phyloP scores from a whole-genome alignment of 2,329 filamentous ascomycete species.

The Fusarium nanum region DNA sequence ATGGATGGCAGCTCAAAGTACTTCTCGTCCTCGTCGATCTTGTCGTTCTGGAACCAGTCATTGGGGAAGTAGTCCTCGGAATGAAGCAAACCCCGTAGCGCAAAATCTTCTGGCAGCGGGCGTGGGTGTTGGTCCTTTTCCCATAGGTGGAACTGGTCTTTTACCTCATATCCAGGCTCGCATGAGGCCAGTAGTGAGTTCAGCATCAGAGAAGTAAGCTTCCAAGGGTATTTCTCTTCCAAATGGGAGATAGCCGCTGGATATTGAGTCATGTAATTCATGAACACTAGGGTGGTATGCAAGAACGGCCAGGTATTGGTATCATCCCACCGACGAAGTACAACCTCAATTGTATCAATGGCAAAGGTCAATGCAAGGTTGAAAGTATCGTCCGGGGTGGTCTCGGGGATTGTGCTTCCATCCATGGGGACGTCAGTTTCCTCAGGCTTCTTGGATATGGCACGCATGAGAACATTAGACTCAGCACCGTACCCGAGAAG shows the following conservation, averaged over 20 bases:
- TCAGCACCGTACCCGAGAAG: slow-evolving; percentile 53
- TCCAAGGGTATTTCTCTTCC: slow-evolving; percentile 65
- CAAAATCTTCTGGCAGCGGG: slow-evolving; percentile 76
- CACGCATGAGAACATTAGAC: slow-evolving; percentile 59
- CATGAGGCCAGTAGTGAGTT: slow-evolving; percentile 51
- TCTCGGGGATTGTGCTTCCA: slow-evolving; percentile 41
- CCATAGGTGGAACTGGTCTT: slow-evolving; percentile 60
- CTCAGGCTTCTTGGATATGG: slow-evolving; percentile 48
- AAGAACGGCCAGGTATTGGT: slow-evolving; percentile 70
- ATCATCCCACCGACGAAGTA: slow-evolving; percentile 65
- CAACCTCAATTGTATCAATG: slow-evolving; percentile 58
- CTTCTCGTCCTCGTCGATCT: slow-evolving; percentile 75
- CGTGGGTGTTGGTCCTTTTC: slow-evolving; percentile 57
- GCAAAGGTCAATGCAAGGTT: slow-evolving; percentile 55
- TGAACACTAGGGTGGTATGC: slow-evolving; percentile 71
- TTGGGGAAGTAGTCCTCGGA: slow-evolving; percentile 67
- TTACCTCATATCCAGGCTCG: slow-evolving; percentile 52
- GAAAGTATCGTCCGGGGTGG: slow-evolving; percentile 46
- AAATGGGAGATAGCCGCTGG: slow-evolving; percentile 58
- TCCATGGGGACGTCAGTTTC: slow-evolving; percentile 46
- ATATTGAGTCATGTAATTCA: slow-evolving; percentile 59
- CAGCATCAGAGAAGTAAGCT: slow-evolving; percentile 53
- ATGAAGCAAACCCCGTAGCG: slow-evolving; percentile 72
- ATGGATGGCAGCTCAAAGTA: slow-evolving; percentile 72
- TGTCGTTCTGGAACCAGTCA: slow-evolving; percentile 68